phyloP scores from a whole-genome alignment of 2,329 filamentous ascomycete genomes.

The Penicillium vulpinum region DNA sequence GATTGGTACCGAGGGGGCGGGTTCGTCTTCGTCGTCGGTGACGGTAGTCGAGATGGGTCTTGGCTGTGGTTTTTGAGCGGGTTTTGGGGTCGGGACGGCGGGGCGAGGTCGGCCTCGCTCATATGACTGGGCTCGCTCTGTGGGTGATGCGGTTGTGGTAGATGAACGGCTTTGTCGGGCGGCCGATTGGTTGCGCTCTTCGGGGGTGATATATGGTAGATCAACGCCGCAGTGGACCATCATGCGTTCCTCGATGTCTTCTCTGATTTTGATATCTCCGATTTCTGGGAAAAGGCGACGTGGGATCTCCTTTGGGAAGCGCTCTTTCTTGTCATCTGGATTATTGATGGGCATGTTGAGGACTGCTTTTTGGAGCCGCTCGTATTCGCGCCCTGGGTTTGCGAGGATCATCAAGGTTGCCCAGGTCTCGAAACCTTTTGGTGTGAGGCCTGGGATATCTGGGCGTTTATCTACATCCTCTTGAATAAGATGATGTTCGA shows the following conservation, averaged over 20 bases:
- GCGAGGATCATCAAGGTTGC: constrained; percentile 71
- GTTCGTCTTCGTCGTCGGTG: constrained; percentile 44
- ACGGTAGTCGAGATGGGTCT: constrained; percentile 31
- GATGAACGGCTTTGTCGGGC: constrained; percentile 27
- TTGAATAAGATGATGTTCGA: constrained; percentile 67
- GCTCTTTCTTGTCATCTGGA: constrained; percentile 64
- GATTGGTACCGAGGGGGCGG: constrained; percentile 52
- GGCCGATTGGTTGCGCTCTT: constrained; percentile 33
- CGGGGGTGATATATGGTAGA: constrained; percentile 42
- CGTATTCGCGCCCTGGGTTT: constrained; percentile 72
- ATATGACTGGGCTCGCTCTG: constrained; percentile 20
- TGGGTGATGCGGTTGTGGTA: constrained; percentile 5
- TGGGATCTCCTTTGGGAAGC: constrained; percentile 76
- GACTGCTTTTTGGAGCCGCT: constrained; percentile 68
- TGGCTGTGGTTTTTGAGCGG: not conserved
- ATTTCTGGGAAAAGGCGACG: constrained; percentile 67
- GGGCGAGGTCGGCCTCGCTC: constrained; percentile 36
- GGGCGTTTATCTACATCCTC: constrained; percentile 54
- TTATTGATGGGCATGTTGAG: constrained; percentile 70
- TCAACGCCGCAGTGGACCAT: constrained; percentile 53
- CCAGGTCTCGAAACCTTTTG: constrained; percentile 69
- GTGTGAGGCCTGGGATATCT: constrained; percentile 64
- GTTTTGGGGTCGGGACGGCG: constrained; percentile 34
- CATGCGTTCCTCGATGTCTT: constrained; percentile 62
- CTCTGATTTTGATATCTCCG: constrained; percentile 58